Base-by-base conservation (phyloP, 108 stramenopile species). In the Discostella pseudostelligera region DNA sequence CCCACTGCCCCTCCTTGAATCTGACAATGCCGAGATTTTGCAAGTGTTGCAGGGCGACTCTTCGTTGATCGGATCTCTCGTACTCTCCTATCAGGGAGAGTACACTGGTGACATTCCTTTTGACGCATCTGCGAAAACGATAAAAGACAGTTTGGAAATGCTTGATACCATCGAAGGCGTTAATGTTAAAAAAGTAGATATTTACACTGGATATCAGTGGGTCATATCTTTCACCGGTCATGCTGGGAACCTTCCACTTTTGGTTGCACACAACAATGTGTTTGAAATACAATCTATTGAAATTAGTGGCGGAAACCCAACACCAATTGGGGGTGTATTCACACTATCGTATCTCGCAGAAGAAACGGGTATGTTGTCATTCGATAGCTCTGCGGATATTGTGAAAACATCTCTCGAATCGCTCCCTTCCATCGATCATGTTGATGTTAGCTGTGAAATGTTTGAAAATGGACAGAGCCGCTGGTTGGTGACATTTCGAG, bases 401-500 rank as follows among this genome's bases (percentile, higher is more conserved):
- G 36, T 94, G 22, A 78, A 80, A 45, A 72, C 66, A 7, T 84
- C 87, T 1, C 65, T 94, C n/a, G 88, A 89, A 62, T 70, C 65
- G 0, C 56, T 92, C 25, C 63, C 76, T 6, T 63, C 74, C 8
- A 70, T 86, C 11, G 72, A 80, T 45, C 68, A 66, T 24, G 89
- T 91, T 25, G 86, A 89, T 48, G 82, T 87, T 6, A 61, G 62
- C 45, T 62, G 65, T 17, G 65, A 49, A 35, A 66, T 59, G 8
- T 66, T 60, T 14, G 42, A 39, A 28, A 67, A 87, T 65, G 89
- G 87, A 10, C 68, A 73, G 25, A 40, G 45, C 42, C 53, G 57
- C 20, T 93, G 89, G 87, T n/a, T 72, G 32, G 83, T 93, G 11
- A 93, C 92, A 42, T 93, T 91, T 74, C 55, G 78, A 46, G 62